Conservation (phyloP, 2,329 filamentous ascomycete genomes). For the Metarhizium album region DNA sequence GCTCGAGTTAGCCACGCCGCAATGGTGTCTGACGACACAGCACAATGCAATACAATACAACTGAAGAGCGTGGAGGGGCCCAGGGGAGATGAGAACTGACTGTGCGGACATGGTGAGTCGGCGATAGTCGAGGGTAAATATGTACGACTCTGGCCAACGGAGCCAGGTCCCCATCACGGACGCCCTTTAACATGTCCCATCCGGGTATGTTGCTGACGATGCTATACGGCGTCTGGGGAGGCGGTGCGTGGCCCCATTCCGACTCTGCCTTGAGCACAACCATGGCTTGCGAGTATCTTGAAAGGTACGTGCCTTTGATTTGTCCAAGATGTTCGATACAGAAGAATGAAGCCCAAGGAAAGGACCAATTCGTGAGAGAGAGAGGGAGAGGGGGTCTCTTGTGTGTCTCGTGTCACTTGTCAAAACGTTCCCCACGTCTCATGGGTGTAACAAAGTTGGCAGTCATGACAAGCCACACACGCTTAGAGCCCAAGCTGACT, state of each 20-base stretch:
- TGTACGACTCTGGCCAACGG: slow-evolving; percentile 26
- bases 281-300: slow-evolving; percentile 15
- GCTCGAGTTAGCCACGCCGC: background rate
- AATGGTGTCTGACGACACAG: background rate
- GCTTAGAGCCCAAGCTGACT: too few species aligned
- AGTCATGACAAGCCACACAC: too few species aligned
- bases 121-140: slow-evolving; percentile 36
- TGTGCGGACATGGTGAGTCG: slow-evolving; percentile 24
- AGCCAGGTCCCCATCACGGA: slow-evolving; percentile 30
- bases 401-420: too few species aligned
- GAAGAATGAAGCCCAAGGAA: too few species aligned
- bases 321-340: too few species aligned
- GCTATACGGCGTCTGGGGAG: slow-evolving; percentile 35
- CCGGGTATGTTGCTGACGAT: slow-evolving; percentile 34
- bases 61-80: background rate
- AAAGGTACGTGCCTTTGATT: too few species aligned
- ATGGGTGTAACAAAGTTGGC: too few species aligned
- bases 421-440: too few species aligned
- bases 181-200: slow-evolving; percentile 27
- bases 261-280: slow-evolving; percentile 26
- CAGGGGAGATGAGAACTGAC: slow-evolving; percentile 15
- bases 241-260: slow-evolving; percentile 33
- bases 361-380: too few species aligned
- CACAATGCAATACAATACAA: too few species aligned
- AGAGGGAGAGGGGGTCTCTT: too few species aligned